Percentiles rank a stretch among this genome's conserved stretches.
phyloP scores from a whole-genome alignment of 768 basidiomycete species.

The Tephrocybe sp. region DNA sequence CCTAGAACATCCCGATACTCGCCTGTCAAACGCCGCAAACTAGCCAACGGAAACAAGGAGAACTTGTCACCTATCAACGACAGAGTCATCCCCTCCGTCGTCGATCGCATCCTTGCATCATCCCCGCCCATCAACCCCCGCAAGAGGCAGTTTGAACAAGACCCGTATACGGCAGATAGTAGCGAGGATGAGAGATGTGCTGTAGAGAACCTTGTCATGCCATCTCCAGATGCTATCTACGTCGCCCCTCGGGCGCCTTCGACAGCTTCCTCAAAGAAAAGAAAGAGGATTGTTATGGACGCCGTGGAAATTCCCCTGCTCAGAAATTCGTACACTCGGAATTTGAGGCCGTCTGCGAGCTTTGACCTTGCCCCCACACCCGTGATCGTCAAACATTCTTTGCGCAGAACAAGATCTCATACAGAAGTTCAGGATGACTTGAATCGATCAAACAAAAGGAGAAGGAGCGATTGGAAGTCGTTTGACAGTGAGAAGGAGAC shows the following conservation, averaged over 20 bases:
- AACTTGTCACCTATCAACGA: slow-evolving; percentile 45
- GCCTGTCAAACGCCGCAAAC: slow-evolving; percentile 38
- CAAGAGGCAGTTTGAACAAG: slow-evolving; percentile 45
- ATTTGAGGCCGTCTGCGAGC: slow-evolving; percentile 6
- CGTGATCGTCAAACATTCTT: not conserved
- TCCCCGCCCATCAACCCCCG: slow-evolving; percentile 35
- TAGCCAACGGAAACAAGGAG: slow-evolving; percentile 52
- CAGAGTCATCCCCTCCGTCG: slow-evolving; percentile 30
- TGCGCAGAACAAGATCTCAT: slow-evolving; percentile 8
- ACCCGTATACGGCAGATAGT: slow-evolving; percentile 35
- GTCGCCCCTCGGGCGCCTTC: slow-evolving; percentile 1
- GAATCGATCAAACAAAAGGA: slow-evolving; percentile 13
- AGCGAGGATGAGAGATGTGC: slow-evolving; percentile 33
- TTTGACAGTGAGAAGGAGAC: not conserved
- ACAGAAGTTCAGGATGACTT: not conserved
- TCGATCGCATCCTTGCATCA: slow-evolving; percentile 43
- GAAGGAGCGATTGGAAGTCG: no score
- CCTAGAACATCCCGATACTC: slow-evolving; percentile 27
- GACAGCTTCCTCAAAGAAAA: slow-evolving; percentile 32
- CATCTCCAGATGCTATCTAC: slow-evolving; percentile 15
- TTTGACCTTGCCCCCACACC: slow-evolving; percentile 7
- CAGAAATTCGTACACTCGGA: slow-evolving; percentile 11
- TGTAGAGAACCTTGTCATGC: slow-evolving; percentile 9
- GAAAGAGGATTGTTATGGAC: slow-evolving; percentile 33
- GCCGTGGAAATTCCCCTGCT: slow-evolving; percentile 22